These are phyloP conservation scores for Beta corolliflora DNA, from an alignment of 179 eudicot genomes.

Conservation along the genomic window DNA sequence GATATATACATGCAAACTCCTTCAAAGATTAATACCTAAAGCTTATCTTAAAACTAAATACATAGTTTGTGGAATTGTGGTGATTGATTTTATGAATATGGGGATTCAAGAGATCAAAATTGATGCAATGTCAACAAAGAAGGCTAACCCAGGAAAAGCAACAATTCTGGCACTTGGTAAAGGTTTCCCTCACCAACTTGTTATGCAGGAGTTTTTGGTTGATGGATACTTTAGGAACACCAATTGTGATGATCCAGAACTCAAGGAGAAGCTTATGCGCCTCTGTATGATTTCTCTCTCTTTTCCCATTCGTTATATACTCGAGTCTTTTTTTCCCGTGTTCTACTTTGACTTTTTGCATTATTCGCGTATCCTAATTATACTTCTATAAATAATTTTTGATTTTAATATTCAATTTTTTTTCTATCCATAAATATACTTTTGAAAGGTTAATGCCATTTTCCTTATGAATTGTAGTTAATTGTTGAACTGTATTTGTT, in stretches of 20 bases:
- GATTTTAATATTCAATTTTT: too few species aligned
- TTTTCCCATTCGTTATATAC: background rate
- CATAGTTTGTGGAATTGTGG: background rate
- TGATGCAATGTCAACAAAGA: slow-evolving; percentile 35
- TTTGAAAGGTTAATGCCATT: too few species aligned
- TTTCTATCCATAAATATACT: too few species aligned
- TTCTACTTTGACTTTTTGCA: background rate
- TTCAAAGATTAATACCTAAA: slow-evolving; percentile 8
- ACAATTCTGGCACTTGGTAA: slow-evolving; percentile 82
- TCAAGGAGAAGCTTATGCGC: slow-evolving; percentile 80
- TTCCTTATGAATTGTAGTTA: too few species aligned
- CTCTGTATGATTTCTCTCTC: slow-evolving; percentile 55
- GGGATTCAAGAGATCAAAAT: slow-evolving; percentile 34
- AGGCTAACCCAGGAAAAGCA: slow-evolving; percentile 63
- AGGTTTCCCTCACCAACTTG: slow-evolving; percentile 95
- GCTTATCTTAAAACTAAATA: background rate
- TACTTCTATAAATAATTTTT: too few species aligned
- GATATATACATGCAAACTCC: slow-evolving; percentile 23
- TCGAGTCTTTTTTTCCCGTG: too few species aligned
- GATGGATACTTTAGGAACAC: slow-evolving; percentile 94
- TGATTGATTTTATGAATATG: slow-evolving; percentile 17
- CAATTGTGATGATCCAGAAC: slow-evolving; percentile 83
- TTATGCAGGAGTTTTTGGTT: slow-evolving; percentile 89
- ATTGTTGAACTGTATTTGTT: too few species aligned
- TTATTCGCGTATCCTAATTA: too few species aligned